Evolutionary conservation across 1,284 basidiomycete genomes (phyloP), one percentile per base, ranked within the genome.

Genomic region (Neolentinus lepideus): DNA sequence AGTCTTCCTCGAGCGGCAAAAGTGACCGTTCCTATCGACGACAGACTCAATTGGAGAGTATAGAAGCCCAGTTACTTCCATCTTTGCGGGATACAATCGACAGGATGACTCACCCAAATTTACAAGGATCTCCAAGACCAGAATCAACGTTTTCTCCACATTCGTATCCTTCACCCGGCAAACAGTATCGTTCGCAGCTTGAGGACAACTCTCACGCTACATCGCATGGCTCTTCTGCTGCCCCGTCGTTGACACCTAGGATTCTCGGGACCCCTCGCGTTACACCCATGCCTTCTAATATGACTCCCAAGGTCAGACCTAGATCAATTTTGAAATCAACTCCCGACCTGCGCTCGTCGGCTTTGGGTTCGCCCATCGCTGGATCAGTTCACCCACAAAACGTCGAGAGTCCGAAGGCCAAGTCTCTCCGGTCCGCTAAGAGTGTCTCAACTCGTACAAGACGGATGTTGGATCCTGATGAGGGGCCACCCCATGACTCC

Each of bases 21-120:
- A 55, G 54, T 59, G 26, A 54, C 59, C 50, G 64, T 63, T 50
- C 53, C 45, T 57, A 60, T 1, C 69, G 71, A 48, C 75, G 75
- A 27, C 72, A 72, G 60, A 80, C 77, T 59, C 71, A 77, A 52
- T 67, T 81, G 21, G 72, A 69, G 2, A 78, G 79, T 54, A 66
- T 86, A 24, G 86, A 89, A 60, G 71, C 79, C 0, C 79, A 84
- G 27, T 71, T 88, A 11, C 66, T 89, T 25, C 86, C 86, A 9
- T 83, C 85, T 22, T 70, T 88, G 33, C 74, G 79, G 33, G 85
- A 88, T 57, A 89, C 86, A 0, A 77, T 88, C 35, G 78, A 84
- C 60, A 77, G 79, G 47, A 89, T 88, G 86, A 89, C 85, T 2
- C 67, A 71, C 29, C 61, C 60, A 3, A 55, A 29, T 38, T 54